phyloP scores from a whole-genome alignment of 306 rosid species.

The Vigna angularis region DNA sequence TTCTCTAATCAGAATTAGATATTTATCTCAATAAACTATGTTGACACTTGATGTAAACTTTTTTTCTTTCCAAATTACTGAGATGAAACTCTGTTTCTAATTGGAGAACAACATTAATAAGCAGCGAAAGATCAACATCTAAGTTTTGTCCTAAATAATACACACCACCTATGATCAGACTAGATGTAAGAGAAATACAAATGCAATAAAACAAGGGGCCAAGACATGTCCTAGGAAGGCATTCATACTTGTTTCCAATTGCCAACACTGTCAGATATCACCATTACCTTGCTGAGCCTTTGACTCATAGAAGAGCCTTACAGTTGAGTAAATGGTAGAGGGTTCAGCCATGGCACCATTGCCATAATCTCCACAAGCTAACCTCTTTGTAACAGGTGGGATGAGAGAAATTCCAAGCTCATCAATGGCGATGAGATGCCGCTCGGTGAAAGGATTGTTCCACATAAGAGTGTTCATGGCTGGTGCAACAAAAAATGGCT shows the following conservation, averaged over 20 bases:
- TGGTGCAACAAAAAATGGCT: slow-evolving; percentile 92
- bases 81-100: neutral
- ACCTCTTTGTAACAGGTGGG: slow-evolving; percentile 78
- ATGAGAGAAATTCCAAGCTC: slow-evolving; percentile 93
- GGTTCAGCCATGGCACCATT: slow-evolving; percentile 99
- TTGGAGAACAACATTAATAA: neutral
- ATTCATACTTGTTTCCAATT: slow-evolving; percentile 31
- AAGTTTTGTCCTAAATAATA: neutral
- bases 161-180: slow-evolving; percentile 12
- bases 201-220: slow-evolving; percentile 28
- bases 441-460: slow-evolving; percentile 93
- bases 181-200: neutral
- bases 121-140: neutral
- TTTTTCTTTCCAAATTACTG: neutral
- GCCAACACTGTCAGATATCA: slow-evolving; percentile 43
- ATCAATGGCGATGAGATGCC: slow-evolving; percentile 80
- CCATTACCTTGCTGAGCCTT: slow-evolving; percentile 60
- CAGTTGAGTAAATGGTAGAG: slow-evolving; percentile 80
- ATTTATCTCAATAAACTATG: neutral
- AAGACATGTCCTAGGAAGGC: slow-evolving; percentile 32
- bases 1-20: neutral
- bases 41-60: neutral
- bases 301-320: slow-evolving; percentile 75
- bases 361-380: slow-evolving; percentile 89
- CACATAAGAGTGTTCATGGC: slow-evolving; percentile 98